phyloP scores from a whole-genome alignment of 1,139 yeast species.

The Saccharomyces hybrid region DNA sequence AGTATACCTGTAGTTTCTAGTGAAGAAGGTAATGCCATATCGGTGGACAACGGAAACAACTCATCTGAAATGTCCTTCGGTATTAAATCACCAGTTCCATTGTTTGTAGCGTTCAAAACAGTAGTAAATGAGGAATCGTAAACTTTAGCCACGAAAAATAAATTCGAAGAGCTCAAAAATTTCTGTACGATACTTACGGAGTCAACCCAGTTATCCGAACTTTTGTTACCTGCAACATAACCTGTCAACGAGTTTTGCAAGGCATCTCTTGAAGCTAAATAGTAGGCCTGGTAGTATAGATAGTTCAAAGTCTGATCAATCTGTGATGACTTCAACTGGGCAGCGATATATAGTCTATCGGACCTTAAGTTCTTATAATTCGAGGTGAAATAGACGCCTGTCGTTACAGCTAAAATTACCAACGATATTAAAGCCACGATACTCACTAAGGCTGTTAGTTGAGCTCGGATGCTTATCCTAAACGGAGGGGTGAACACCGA shows the following conservation, averaged over 20 bases:
- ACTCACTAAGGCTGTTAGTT: conserved; percentile 72
- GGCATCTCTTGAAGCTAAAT: conserved; percentile 57
- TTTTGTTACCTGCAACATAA: conserved; percentile 66
- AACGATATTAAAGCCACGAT: conserved; percentile 71
- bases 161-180: too few species aligned
- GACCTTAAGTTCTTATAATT: conserved; percentile 57
- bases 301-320: conserved; percentile 58
- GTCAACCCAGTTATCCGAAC: conserved; percentile 41
- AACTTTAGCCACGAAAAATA: background rate
- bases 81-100: conserved; percentile 34
- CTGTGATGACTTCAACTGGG: conserved; percentile 76
- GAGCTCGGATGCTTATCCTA: conserved; percentile 44
- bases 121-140: conserved; percentile 18
- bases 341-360: conserved; percentile 67
- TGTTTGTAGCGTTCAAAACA: conserved; percentile 37
- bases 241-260: conserved; percentile 54
- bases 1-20: conserved; percentile 40
- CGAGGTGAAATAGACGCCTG: conserved; percentile 70
- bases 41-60: conserved; percentile 48
- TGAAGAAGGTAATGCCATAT: conserved; percentile 40
- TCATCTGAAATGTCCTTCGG: conserved; percentile 26
- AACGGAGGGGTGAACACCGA: conserved; percentile 23
- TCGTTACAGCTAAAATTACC: conserved; percentile 64
- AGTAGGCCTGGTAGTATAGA: conserved; percentile 61
- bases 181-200: conserved; percentile 37